A percentile compares a stretch with the other conserved stretches of the same genome.
phyloP scores from a whole-genome alignment of 139 green algal genomes.

The Chlorella ohadii region DNA sequence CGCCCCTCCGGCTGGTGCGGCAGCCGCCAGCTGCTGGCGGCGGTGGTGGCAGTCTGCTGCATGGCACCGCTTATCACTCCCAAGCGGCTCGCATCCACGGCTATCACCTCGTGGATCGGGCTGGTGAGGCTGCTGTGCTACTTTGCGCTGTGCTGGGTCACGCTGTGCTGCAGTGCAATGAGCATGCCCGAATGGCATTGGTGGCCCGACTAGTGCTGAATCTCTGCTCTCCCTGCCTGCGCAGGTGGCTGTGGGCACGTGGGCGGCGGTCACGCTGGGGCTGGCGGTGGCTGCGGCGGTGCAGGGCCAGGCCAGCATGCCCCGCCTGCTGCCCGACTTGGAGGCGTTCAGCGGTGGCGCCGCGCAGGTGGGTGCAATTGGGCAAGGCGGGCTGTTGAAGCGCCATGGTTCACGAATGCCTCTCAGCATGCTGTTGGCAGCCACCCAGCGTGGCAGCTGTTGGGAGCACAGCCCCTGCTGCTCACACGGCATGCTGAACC shows the following conservation, averaged over 20 bases:
- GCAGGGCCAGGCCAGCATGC: neutral
- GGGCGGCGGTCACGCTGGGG: constrained; percentile 20
- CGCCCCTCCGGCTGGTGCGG: constrained; percentile 14
- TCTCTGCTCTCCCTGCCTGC: neutral
- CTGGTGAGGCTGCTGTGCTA: neutral
- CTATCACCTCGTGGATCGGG: neutral
- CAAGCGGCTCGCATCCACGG: constrained; percentile 37
- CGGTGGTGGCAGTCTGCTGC: neutral
- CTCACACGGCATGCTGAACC: too few species aligned
- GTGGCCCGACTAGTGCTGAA: too few species aligned
- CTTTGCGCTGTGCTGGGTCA: neutral
- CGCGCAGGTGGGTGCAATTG: neutral
- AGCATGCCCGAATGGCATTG: too few species aligned
- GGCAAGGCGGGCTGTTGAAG: too few species aligned
- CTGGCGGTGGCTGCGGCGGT: constrained; percentile 1
- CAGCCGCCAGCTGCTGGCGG: constrained; percentile 10
- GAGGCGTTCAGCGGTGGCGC: constrained; percentile 9
- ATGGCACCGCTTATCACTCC: constrained; percentile 29
- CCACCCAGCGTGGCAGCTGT: too few species aligned
- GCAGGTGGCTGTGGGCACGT: constrained; percentile 26
- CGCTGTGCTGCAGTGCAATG: neutral
- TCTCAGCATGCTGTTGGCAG: too few species aligned
- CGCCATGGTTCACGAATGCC: too few species aligned
- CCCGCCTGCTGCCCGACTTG: constrained; percentile 11
- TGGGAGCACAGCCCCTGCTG: too few species aligned